Percentiles rank a stretch among this genome's conserved stretches.
phyloP scores from a whole-genome alignment of 208 protist species.

The Trypanosoma caninum region DNA sequence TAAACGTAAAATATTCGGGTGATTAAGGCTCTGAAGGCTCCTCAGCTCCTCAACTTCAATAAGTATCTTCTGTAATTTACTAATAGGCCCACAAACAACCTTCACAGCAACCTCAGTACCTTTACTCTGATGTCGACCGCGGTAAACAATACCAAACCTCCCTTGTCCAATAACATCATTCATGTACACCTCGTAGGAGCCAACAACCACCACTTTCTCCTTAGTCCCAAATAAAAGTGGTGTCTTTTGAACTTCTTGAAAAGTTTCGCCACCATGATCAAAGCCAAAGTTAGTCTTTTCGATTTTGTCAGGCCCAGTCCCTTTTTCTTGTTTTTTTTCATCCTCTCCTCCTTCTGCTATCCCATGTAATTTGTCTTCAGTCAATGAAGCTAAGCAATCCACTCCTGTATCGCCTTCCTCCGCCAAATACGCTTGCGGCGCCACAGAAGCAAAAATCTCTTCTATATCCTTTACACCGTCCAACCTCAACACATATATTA shows the following conservation, averaged over 20 bases:
- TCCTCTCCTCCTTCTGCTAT: not conserved
- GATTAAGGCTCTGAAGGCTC: slow-evolving; percentile 24
- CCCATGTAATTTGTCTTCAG: too few species aligned
- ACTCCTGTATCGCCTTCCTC: too few species aligned
- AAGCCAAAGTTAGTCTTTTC: not conserved
- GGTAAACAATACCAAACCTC: slow-evolving; percentile 54
- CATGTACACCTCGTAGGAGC: slow-evolving; percentile 8
- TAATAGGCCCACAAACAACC: slow-evolving; percentile 14
- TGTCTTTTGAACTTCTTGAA: not conserved
- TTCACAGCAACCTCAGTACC: slow-evolving; percentile 48
- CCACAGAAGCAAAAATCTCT: not conserved
- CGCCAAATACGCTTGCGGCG: too few species aligned
- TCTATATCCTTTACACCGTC: not conserved
- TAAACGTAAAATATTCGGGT: slow-evolving; percentile 31
- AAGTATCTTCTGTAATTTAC: slow-evolving; percentile 13
- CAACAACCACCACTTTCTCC: not conserved
- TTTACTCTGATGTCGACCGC: slow-evolving; percentile 22
- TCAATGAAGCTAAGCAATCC: too few species aligned
- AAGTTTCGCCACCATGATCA: not conserved
- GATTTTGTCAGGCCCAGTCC: not conserved
- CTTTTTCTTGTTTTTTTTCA: not conserved
- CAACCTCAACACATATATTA: not conserved
- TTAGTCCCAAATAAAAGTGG: not conserved
- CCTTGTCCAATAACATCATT: slow-evolving; percentile 42
- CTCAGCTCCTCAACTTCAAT: slow-evolving; percentile 30